These are phyloP conservation scores for Chaetothyriales sp. DNA, from an alignment of 2,329 filamentous ascomycete genomes.

Conservation along the genomic window DNA sequence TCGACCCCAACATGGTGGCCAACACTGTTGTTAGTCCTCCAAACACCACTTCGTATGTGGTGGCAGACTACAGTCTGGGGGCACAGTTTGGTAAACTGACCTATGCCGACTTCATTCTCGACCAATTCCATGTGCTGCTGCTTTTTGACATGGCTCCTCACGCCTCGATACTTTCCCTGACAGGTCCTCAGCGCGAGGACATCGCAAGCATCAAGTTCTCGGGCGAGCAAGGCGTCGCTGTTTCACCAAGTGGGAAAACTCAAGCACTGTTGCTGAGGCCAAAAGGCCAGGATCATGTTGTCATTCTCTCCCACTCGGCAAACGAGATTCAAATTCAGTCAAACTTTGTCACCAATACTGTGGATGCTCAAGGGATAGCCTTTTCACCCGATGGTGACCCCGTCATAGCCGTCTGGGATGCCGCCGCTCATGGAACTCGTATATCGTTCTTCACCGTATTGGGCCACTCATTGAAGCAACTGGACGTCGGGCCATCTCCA, in stretches of 20 bases:
- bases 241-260: constrained; percentile 3
- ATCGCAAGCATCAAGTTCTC: constrained; percentile 13
- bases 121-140: constrained; percentile 12
- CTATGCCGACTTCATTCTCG: constrained; percentile 12
- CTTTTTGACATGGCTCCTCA: constrained; percentile 9
- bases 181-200: constrained; percentile 11
- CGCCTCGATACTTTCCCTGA: constrained; percentile 10
- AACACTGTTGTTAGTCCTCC: constrained; percentile 1
- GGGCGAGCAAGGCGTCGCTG: constrained; percentile 5
- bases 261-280: constrained; percentile 11
- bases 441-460: constrained; percentile 14
- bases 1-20: constrained; percentile 6
- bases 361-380: constrained; percentile 12
- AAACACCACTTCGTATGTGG: constrained; percentile 6
- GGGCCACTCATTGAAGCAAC: constrained; percentile 12
- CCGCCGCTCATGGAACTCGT: constrained; percentile 9
- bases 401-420: constrained; percentile 11
- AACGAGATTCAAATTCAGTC: constrained; percentile 4
- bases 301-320: constrained; percentile 7
- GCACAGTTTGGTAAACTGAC: constrained; percentile 9
- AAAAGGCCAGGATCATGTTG: constrained; percentile 10
- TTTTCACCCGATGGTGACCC: constrained; percentile 12
- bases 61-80: constrained; percentile 12
- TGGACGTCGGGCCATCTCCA: constrained; percentile 7
- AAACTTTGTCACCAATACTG: constrained; percentile 10